phyloP scores from a whole-genome alignment of 441 rosid genomes.

The Jatropha podagrica region DNA sequence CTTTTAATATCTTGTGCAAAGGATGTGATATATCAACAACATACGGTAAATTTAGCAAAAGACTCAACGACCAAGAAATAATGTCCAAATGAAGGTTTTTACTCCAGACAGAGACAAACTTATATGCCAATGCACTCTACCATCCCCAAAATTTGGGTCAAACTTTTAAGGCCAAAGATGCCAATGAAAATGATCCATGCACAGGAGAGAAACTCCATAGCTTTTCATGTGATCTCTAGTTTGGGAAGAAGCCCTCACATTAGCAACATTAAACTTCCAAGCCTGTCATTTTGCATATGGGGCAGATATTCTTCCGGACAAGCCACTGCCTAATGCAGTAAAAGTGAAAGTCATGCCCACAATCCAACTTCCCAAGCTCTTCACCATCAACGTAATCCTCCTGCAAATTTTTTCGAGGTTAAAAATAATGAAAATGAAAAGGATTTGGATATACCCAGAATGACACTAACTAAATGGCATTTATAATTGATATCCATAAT shows the following conservation, averaged over 20 bases:
- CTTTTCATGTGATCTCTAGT: too few species aligned
- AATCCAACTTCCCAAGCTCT: conserved; percentile 35
- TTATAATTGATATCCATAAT: too few species aligned
- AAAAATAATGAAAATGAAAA: neutral
- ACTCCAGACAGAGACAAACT: neutral
- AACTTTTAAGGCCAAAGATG: neutral
- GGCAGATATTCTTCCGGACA: conserved; percentile 41
- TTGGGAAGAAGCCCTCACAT: too few species aligned
- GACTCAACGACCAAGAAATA: neutral
- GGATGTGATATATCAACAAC: neutral
- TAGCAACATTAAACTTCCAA: neutral
- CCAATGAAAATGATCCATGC: neutral
- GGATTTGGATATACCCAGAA: neutral
- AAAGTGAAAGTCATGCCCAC: conserved; percentile 41
- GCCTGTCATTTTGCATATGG: conserved; percentile 38
- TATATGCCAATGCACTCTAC: neutral
- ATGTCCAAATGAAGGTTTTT: neutral
- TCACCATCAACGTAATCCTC: conserved; percentile 40
- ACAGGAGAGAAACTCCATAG: neutral
- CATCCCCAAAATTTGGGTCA: neutral
- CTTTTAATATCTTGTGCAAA: neutral
- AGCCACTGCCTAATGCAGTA: conserved; percentile 49
- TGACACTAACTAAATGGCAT: too few species aligned
- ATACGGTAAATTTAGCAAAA: neutral
- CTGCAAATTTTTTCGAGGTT: conserved; percentile 19